phyloP scores from a whole-genome alignment of 2,329 filamentous ascomycete genomes.

The Colletotrichum sp. region DNA sequence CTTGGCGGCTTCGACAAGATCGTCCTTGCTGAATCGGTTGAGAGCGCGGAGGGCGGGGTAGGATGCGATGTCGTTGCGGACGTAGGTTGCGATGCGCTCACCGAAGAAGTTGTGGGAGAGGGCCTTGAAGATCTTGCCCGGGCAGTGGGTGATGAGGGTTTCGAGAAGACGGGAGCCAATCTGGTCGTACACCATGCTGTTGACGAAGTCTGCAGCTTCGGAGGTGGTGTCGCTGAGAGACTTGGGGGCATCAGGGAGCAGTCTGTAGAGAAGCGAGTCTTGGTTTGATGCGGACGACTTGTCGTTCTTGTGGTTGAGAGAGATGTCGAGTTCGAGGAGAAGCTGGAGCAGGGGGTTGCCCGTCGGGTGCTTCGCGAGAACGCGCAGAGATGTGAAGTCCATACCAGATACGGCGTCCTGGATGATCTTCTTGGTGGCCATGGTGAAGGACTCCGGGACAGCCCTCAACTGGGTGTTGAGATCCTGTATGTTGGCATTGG shows the following conservation, averaged over 20 bases:
- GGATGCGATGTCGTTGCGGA: constrained; percentile 87
- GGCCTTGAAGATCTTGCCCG: constrained; percentile 89
- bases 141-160: constrained; percentile 78
- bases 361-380: constrained; percentile 86
- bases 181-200: constrained; percentile 85
- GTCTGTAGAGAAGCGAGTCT: constrained; percentile 70
- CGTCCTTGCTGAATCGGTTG: constrained; percentile 84
- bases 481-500: constrained; percentile 43
- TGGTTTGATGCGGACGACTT: constrained; percentile 55
- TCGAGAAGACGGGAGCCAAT: constrained; percentile 91
- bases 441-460: constrained; percentile 80
- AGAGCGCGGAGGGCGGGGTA: constrained; percentile 87
- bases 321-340: constrained; percentile 84
- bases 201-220: constrained; percentile 78
- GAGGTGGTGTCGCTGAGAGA: constrained; percentile 75
- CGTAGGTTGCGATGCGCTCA: constrained; percentile 77
- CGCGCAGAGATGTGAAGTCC: constrained; percentile 79
- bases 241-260: constrained; percentile 77
- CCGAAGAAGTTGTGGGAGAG: constrained; percentile 83
- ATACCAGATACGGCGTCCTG: constrained; percentile 75
- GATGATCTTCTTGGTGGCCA: constrained; percentile 83
- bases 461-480: constrained; percentile 49
- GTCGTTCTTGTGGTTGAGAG: constrained; percentile 69
- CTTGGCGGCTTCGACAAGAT: constrained; percentile 75
- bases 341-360: constrained; percentile 95